A percentile compares a stretch with the other conserved stretches of the same genome.
Conservation (phyloP, 805 yeast genomes). For the Candida pini region DNA sequence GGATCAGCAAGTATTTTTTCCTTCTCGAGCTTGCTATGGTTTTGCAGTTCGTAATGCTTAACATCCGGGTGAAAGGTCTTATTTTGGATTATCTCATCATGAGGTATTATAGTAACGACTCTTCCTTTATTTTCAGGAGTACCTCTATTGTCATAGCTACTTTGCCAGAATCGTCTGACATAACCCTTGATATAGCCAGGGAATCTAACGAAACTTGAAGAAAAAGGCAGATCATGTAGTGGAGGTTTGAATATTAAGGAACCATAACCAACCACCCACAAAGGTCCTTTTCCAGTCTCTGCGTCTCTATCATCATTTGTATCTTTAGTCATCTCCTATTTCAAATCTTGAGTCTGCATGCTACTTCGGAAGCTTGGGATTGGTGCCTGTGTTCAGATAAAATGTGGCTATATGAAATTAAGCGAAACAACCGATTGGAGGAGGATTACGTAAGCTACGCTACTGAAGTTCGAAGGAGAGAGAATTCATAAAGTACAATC, state of each 20-base stretch:
- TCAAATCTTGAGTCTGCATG: too few relatives aligned
- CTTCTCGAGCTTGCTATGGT: conserved; percentile 11
- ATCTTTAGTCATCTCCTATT: too few relatives aligned
- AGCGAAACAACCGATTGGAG: too few relatives aligned
- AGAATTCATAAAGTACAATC: too few relatives aligned
- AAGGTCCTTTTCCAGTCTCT: too few relatives aligned
- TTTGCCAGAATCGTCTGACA: conserved; percentile 86
- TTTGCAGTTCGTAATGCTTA: conserved; percentile 20
- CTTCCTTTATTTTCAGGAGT: conserved; percentile 84
- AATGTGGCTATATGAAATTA: too few relatives aligned
- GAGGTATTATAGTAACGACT: conserved; percentile 74
- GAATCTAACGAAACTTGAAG: conserved; percentile 26
- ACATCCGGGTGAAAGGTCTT: conserved; percentile 38
- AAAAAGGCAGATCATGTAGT: conserved; percentile 44
- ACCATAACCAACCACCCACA: conserved; percentile 90
- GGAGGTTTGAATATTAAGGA: conserved; percentile 89
- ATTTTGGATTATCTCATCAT: conserved; percentile 43
- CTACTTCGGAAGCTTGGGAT: too few relatives aligned
- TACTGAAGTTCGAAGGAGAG: too few relatives aligned
- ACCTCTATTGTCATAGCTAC: conserved; percentile 86
- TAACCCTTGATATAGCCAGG: conserved; percentile 76
- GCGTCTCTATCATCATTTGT: conserved; percentile 1
- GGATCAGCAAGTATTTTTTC: conserved; percentile 8
- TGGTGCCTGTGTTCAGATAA: too few relatives aligned
- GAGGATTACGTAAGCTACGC: too few relatives aligned